phyloP scores from a whole-genome alignment of 495 filamentous ascomycete species.

The Xylona heveae region DNA sequence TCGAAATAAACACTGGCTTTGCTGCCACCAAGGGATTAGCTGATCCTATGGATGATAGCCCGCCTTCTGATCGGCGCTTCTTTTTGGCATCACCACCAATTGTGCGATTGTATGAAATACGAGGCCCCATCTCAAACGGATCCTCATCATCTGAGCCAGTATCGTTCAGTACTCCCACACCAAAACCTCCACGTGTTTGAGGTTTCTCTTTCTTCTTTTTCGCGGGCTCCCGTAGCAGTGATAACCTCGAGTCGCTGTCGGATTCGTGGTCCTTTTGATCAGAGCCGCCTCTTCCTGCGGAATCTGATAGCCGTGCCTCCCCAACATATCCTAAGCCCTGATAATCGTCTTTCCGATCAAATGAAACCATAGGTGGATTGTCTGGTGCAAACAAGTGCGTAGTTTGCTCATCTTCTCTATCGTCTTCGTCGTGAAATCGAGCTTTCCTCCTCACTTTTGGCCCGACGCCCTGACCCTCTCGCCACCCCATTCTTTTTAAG shows the following conservation, averaged over 20 bases:
- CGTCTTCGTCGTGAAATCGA: slow-evolving; percentile 34
- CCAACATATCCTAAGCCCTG: slow-evolving; percentile 68
- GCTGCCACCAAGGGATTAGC: slow-evolving; percentile 43
- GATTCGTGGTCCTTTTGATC: slow-evolving; percentile 23
- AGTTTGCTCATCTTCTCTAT: slow-evolving; percentile 13
- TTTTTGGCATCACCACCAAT: slow-evolving; percentile 79
- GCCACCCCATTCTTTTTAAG: slow-evolving; percentile 89
- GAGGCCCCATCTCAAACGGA: slow-evolving; percentile 76
- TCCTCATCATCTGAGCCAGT: slow-evolving; percentile 96
- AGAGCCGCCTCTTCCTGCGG: slow-evolving; percentile 10
- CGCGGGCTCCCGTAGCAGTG: no score
- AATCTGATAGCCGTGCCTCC: slow-evolving; percentile 31
- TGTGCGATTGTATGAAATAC: slow-evolving; percentile 69
- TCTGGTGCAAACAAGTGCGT: slow-evolving; percentile 77
- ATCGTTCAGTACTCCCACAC: slow-evolving; percentile 81
- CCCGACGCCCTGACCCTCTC: slow-evolving; percentile 79
- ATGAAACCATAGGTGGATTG: slow-evolving; percentile 54
- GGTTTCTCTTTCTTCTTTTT: slow-evolving; percentile 5
- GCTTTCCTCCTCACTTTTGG: slow-evolving; percentile 68
- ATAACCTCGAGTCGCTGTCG: slow-evolving; percentile 22
- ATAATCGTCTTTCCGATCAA: slow-evolving; percentile 52
- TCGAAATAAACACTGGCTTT: slow-evolving; percentile 62
- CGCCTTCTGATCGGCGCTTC: slow-evolving; percentile 27
- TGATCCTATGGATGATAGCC: slow-evolving; percentile 16
- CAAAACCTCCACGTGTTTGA: slow-evolving; percentile 38